A percentile compares a stretch with the other conserved stretches of the same genome.
Evolutionary conservation across 345 rosid species (phyloP).

Genomic region (Arabis hirsuta): DNA sequence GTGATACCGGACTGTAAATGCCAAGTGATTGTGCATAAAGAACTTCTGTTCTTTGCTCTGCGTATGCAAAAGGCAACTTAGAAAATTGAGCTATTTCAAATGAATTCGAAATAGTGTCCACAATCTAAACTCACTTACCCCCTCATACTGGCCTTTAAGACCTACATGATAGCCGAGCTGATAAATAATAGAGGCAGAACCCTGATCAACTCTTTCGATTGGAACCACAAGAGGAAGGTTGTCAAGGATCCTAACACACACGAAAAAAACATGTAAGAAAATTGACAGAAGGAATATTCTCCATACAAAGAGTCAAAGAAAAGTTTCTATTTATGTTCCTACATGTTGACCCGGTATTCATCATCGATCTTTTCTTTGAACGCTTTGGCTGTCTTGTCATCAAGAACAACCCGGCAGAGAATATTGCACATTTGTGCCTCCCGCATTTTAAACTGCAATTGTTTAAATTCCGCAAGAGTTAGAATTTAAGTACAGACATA

Average conservation of each 20-base stretch:
- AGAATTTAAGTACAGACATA: conserved; percentile 13
- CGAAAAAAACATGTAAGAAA: conserved; percentile 23
- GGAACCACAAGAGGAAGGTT: conserved; percentile 98
- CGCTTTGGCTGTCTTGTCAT: conserved; percentile 70
- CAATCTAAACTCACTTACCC: conserved; percentile 58
- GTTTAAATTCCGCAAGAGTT: conserved; percentile 23
- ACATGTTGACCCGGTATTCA: conserved; percentile 96
- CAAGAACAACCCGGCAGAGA: conserved; percentile 59
- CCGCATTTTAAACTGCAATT: conserved; percentile 88
- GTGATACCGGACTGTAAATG: conserved; percentile 90
- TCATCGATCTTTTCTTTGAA: conserved; percentile 94
- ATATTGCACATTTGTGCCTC: conserved; percentile 87
- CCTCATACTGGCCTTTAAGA: conserved; percentile 86
- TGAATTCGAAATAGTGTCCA: conserved; percentile 1
- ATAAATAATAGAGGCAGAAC: conserved; percentile 61
- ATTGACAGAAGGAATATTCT: not conserved
- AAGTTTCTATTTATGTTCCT: conserved; percentile 34
- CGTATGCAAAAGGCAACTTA: conserved; percentile 33
- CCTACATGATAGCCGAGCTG: conserved; percentile 98
- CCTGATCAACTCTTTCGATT: conserved; percentile 75
- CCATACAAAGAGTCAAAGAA: not conserved
- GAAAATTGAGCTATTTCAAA: conserved; percentile 26
- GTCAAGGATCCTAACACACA: conserved; percentile 86
- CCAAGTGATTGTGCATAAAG: conserved; percentile 90
- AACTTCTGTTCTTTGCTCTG: conserved; percentile 92